Evolutionary conservation across 768 basidiomycete genomes (phyloP).

Genomic region (Suillus sp.): DNA sequence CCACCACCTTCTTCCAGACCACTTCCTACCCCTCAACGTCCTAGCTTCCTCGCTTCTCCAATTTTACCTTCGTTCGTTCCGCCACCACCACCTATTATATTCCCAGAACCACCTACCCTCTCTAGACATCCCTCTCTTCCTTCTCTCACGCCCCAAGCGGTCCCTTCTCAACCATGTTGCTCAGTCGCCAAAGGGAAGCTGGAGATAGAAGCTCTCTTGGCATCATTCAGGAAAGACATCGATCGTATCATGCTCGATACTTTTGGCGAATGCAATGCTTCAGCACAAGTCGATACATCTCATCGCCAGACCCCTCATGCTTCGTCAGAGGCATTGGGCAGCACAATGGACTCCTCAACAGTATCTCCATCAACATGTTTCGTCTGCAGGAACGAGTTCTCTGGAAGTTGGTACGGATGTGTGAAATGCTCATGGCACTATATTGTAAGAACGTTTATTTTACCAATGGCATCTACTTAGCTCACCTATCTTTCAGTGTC

Average conservation of each 20-base stretch:
- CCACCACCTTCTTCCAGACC: not conserved
- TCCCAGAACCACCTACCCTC: constrained; percentile 25
- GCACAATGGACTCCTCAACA: not conserved
- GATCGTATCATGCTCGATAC: constrained; percentile 44
- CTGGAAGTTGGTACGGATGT: constrained; percentile 33
- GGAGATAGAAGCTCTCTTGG: constrained; percentile 50
- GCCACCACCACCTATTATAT: constrained; percentile 37
- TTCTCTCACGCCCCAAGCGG: constrained; percentile 20
- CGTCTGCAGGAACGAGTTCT: constrained; percentile 30
- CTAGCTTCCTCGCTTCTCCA: not conserved
- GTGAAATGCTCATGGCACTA: constrained; percentile 35
- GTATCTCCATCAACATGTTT: constrained; percentile 24
- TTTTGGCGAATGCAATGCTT: constrained; percentile 31
- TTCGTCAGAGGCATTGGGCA: not conserved
- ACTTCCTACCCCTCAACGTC: constrained; percentile 6
- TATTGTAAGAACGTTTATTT: constrained; percentile 25
- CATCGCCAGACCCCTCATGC: not conserved
- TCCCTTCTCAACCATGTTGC: constrained; percentile 39
- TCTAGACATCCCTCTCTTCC: not conserved
- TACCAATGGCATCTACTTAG: not conserved
- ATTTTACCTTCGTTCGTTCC: constrained; percentile 1
- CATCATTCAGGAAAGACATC: constrained; percentile 57
- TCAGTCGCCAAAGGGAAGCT: constrained; percentile 46
- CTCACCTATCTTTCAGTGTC: constrained; percentile 26
- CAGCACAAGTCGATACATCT: constrained; percentile 3